Percentiles rank a stretch among this genome's conserved stretches.
These are phyloP conservation scores for Rhododendron henanense DNA, from an alignment of 148 eudicot species.

Conservation along the genomic window DNA sequence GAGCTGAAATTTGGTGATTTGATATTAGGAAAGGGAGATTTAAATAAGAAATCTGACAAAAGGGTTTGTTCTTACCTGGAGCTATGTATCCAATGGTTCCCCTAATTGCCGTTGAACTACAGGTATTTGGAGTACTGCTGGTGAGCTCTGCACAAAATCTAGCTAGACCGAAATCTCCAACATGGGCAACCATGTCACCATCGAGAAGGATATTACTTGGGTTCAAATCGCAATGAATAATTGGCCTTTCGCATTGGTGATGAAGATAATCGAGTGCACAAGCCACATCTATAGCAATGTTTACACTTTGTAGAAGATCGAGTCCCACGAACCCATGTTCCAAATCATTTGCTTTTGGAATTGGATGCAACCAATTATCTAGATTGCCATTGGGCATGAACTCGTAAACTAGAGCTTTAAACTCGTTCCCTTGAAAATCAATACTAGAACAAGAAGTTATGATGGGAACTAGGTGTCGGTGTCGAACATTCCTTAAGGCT, in stretches of 20 bases:
- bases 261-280: conserved; percentile 10
- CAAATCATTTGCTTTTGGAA: background rate
- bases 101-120: background rate
- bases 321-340: background rate
- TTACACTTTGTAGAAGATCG: background rate
- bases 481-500: background rate
- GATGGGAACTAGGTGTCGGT: background rate
- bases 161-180: conserved; percentile 1
- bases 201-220: background rate
- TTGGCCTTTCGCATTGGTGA: background rate
- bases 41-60: background rate
- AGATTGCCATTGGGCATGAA: background rate
- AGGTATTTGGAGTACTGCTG: background rate
- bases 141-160: background rate
- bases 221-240: background rate
- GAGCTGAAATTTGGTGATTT: background rate
- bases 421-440: background rate
- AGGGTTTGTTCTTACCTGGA: background rate
- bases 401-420: conserved; percentile 1
- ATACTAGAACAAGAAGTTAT: background rate
- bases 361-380: background rate
- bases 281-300: background rate
- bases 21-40: background rate
- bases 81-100: background rate
- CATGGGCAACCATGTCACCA: background rate